Conservation (phyloP, 164 flowering plant genomes). For the Magnolia sinica region DNA sequence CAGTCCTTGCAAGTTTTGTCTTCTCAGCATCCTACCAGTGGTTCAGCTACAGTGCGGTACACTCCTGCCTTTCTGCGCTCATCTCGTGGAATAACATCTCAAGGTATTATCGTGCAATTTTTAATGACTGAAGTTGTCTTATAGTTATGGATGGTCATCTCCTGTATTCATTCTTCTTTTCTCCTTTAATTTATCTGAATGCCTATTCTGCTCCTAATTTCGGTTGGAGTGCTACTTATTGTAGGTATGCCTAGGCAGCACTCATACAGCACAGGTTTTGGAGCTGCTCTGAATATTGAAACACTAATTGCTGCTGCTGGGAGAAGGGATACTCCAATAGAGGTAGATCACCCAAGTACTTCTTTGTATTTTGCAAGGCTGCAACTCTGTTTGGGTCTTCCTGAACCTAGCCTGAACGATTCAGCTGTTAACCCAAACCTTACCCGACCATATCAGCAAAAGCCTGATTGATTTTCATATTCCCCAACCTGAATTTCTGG, state of each 20-base stretch:
- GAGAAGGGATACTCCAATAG: conserved; percentile 78
- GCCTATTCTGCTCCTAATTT: no score
- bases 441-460: no score
- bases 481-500: neutral
- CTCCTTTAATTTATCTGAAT: no score
- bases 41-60: conserved; percentile 37
- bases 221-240: neutral
- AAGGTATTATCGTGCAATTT: conserved; percentile 38
- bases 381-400: no score
- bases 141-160: neutral
- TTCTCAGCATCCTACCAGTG: conserved; percentile 41
- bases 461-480: neutral
- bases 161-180: neutral
- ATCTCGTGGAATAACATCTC: conserved; percentile 55
- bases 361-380: no score
- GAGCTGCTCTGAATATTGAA: conserved; percentile 94
- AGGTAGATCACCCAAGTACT: conserved; percentile 40
- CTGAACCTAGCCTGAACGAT: no score
- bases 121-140: conserved; percentile 1
- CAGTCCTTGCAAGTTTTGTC: conserved; percentile 30
- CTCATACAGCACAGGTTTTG: conserved; percentile 64
- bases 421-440: no score
- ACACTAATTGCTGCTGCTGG: conserved; percentile 97
- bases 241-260: conserved; percentile 33
- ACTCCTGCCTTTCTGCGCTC: conserved; percentile 67